Evolutionary conservation across 1,284 basidiomycete species (phyloP).

Genomic region (Naganishia liquefaciens): DNA sequence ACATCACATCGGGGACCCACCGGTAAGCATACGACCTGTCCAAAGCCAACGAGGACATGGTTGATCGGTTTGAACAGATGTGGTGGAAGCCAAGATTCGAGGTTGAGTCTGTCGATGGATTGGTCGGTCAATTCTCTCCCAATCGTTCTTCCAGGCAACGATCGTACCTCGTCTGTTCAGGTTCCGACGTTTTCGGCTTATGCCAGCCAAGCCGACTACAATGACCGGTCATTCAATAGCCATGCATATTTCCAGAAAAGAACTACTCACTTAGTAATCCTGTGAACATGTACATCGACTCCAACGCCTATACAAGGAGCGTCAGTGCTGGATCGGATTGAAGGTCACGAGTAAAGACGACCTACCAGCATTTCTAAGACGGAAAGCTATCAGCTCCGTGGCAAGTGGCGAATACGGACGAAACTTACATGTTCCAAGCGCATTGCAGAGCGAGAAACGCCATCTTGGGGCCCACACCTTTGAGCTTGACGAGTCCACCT

Average conservation of each 20-base stretch:
- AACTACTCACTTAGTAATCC: conserved; percentile 72
- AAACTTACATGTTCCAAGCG: conserved; percentile 75
- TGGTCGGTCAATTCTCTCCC: background rate
- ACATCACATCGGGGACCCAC: conserved; percentile 77
- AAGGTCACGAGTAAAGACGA: background rate
- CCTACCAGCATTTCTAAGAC: conserved; percentile 24
- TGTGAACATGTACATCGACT: conserved; percentile 92
- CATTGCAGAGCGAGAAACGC: conserved; percentile 79
- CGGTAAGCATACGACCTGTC: conserved; percentile 80
- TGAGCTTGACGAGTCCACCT: conserved; percentile 77
- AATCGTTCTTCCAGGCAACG: background rate
- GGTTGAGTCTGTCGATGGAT: conserved; percentile 62
- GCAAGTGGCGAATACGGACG: background rate
- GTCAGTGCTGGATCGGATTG: background rate
- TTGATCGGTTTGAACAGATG: conserved; percentile 80
- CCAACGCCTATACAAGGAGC: conserved; percentile 62
- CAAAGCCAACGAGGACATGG: conserved; percentile 85
- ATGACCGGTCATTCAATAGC: background rate
- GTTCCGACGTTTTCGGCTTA: conserved; percentile 73
- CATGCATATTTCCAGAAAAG: background rate
- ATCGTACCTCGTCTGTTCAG: conserved; percentile 77
- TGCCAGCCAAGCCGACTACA: conserved; percentile 78
- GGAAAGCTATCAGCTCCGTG: background rate
- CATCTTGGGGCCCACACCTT: conserved; percentile 92
- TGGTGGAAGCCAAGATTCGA: conserved; percentile 86